A percentile compares a stretch with the other conserved stretches of the same genome.
Evolutionary conservation across 345 rosid species (phyloP).

Genomic region (Syzygium oleosum): DNA sequence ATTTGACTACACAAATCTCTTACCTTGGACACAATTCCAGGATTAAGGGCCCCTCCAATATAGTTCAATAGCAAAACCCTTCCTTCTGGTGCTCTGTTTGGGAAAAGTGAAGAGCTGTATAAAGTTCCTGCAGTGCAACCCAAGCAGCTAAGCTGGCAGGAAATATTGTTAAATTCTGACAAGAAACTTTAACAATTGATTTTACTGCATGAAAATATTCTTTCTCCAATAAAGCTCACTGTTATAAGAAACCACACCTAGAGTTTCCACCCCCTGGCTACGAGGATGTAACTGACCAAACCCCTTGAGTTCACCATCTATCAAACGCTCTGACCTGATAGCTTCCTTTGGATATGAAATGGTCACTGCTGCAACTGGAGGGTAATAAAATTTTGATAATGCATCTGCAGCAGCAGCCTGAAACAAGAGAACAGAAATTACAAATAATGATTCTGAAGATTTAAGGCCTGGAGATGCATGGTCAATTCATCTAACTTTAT

Average conservation of each 20-base stretch:
- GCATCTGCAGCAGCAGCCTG: constrained; percentile 77
- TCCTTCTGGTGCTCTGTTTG: constrained; percentile 79
- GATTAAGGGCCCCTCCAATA: constrained; percentile 82
- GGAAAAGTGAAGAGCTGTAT: constrained; percentile 93
- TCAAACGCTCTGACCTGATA: constrained; percentile 59
- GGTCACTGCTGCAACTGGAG: constrained; percentile 93
- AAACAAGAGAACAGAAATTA: neutral
- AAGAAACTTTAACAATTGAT: neutral
- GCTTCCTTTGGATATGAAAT: constrained; percentile 88
- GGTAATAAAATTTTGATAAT: constrained; percentile 77
- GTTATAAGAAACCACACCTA: constrained; percentile 33
- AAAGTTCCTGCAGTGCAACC: constrained; percentile 53
- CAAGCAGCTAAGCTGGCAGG: neutral
- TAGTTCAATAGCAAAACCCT: constrained; percentile 72
- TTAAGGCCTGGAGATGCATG: neutral
- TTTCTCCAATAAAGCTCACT: neutral
- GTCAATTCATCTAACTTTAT: neutral
- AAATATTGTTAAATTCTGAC: neutral
- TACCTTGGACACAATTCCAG: constrained; percentile 77
- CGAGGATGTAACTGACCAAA: constrained; percentile 98
- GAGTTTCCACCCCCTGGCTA: constrained; percentile 94
- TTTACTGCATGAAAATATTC: neutral
- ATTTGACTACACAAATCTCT: neutral
- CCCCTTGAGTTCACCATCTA: constrained; percentile 88
- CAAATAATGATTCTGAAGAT: neutral